Evolutionary conservation across 2,329 filamentous ascomycete species (phyloP).

Genomic region (Ciborinia camelliae): DNA sequence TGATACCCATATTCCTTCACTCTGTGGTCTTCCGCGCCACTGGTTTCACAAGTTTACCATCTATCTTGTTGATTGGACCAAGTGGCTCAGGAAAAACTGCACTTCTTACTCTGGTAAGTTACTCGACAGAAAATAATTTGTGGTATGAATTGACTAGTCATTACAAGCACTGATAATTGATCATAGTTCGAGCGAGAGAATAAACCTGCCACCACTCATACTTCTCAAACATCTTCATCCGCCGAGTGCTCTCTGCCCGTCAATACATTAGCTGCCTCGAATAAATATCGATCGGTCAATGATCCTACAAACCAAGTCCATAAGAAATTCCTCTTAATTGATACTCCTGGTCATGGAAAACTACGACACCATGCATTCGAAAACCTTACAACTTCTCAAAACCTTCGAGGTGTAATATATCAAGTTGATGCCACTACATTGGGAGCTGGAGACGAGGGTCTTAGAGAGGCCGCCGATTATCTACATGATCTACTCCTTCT

Average conservation of each 20-base stretch:
- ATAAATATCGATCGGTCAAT: slow-evolving; percentile 62
- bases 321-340: slow-evolving; percentile 71
- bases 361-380: slow-evolving; percentile 68
- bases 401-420: slow-evolving; percentile 74
- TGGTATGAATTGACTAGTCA: slow-evolving; percentile 6
- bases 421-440: slow-evolving; percentile 80
- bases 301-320: slow-evolving; percentile 57
- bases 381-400: slow-evolving; percentile 45
- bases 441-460: slow-evolving; percentile 50
- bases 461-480: slow-evolving; percentile 75
- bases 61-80: slow-evolving; percentile 77
- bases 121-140: not conserved
- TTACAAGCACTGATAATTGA: slow-evolving; percentile 20
- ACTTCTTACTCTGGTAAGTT: slow-evolving; percentile 69
- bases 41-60: slow-evolving; percentile 66
- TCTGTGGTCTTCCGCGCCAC: slow-evolving; percentile 63
- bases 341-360: slow-evolving; percentile 96
- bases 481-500: slow-evolving; percentile 84
- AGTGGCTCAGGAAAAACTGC: slow-evolving; percentile 84
- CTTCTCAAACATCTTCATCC: slow-evolving; percentile 57
- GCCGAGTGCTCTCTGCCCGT: slow-evolving; percentile 55
- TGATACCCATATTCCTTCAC: slow-evolving; percentile 74
- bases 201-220: slow-evolving; percentile 47
- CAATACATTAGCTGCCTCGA: slow-evolving; percentile 50
- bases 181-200: slow-evolving; percentile 52